Percentiles rank a stretch among this genome's conserved stretches.
Conservation (phyloP, 2,329 filamentous ascomycete genomes). For the Massarina eburnea region DNA sequence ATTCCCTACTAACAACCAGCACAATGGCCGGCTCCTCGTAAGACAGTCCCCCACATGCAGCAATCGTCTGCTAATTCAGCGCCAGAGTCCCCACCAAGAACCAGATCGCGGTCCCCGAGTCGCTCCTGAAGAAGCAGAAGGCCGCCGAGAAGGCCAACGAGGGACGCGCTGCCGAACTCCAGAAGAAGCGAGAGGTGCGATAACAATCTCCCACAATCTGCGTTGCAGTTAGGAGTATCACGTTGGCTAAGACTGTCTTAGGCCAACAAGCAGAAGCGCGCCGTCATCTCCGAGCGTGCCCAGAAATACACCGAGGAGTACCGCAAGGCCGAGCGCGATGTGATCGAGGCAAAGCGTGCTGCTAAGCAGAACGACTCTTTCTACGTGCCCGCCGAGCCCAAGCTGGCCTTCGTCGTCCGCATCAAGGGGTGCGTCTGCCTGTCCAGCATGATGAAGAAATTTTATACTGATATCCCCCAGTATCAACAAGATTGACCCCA, state of each 20-base stretch:
- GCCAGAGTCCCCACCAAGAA: slow-evolving; percentile 86
- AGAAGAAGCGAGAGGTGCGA: slow-evolving; percentile 98
- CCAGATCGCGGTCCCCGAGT: slow-evolving; percentile 97
- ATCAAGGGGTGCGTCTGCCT: slow-evolving; percentile 80
- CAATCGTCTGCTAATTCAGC: neutral
- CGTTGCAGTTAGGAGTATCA: slow-evolving; percentile 40
- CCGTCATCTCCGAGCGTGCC: slow-evolving; percentile 99
- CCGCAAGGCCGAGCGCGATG: slow-evolving; percentile 93
- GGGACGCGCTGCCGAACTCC: slow-evolving; percentile 73
- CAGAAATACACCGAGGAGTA: slow-evolving; percentile 99
- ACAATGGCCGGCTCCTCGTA: slow-evolving; percentile 42
- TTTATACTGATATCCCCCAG: slow-evolving; percentile 45
- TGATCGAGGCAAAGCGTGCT: slow-evolving; percentile 87
- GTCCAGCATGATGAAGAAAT: neutral
- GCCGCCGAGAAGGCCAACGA: slow-evolving; percentile 98
- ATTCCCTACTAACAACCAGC: slow-evolving; percentile 37
- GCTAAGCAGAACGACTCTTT: slow-evolving; percentile 92
- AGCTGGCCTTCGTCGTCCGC: slow-evolving; percentile 96
- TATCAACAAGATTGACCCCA: slow-evolving; percentile 99
- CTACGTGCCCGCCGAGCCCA: slow-evolving; percentile 93
- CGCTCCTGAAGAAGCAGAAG: slow-evolving; percentile 99
- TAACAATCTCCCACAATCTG: slow-evolving; percentile 39
- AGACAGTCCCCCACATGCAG: slow-evolving; percentile 9
- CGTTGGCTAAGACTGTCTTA: slow-evolving; percentile 54
- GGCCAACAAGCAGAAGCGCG: slow-evolving; percentile 99